Base-by-base conservation (phyloP, 164 flowering plant genomes). In the Dillenia turbinata region DNA sequence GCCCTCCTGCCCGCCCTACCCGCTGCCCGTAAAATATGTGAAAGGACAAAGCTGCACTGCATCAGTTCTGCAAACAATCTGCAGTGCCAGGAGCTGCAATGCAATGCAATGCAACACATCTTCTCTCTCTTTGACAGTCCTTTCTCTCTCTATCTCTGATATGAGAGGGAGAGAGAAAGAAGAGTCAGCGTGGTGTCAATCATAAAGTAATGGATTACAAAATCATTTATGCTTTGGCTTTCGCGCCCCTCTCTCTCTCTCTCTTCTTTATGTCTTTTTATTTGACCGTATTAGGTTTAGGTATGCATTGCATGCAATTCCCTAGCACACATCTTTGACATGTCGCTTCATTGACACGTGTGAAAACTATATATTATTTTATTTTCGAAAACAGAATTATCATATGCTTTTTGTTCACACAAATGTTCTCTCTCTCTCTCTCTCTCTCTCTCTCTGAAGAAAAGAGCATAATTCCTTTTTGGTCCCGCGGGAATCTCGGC, bases 201-300 rank as follows among this genome's bases (percentile, higher is more conserved):
- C 82, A 83, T 78, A 78, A 78, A 83, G 81, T 79, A 80, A 83
- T 83, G 53, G 82, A 82, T 77, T 78, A 67, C 86, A 72, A 79
- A 76, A 82, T 82, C 76, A 82, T 82, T 82, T 67, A 33, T 33
- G 40, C 40, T 72, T 68, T 65, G 69, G 8, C 59, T 59, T 54
- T 64, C 62, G 59, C 53, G 69, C 65, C 19, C 22, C 49, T 55
- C 50, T 49, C 40, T 40, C 49, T 55, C 50, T 49, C 40, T 19
- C 46, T 10, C 10, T 43, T 51, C 51, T 16, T 60, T 57, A 33
- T 67, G 70, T 65, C 50, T 47, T 10, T 8, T 60, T 58, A 65
- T 65, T 64, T 69, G 76, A 66, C 71, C 15, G 67, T 66, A 51
- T 63, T 47, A 12, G 17, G 0, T 33, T 63, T 47, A 12, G 17